Conservation (phyloP, 306 rosid species). For the Parietaria judaica region DNA sequence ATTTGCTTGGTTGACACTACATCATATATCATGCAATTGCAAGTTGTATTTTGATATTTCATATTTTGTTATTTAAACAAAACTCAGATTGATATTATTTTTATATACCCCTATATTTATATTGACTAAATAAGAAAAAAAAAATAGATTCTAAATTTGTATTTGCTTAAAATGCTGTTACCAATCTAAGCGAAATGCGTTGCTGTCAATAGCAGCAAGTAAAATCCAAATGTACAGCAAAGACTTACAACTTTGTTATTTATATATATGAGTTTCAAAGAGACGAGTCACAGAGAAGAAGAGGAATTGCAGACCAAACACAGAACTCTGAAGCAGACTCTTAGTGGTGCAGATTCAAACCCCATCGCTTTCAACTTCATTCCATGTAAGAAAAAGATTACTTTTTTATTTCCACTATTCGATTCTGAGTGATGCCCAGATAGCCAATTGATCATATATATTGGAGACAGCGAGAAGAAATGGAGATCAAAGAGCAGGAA, state of each 20-base stretch:
- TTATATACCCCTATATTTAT: too few relatives aligned
- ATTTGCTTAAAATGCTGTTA: too few relatives aligned
- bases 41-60: too few relatives aligned
- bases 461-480: slow-evolving; percentile 16
- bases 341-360: not conserved
- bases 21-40: too few relatives aligned
- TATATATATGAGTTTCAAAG: not conserved
- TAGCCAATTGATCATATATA: slow-evolving; percentile 2
- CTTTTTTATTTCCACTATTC: not conserved
- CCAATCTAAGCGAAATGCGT: not conserved
- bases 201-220: slow-evolving; percentile 7
- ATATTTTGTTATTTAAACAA: too few relatives aligned
- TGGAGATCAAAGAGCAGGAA: slow-evolving; percentile 41
- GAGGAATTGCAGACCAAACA: not conserved
- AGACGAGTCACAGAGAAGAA: not conserved
- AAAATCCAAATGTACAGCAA: not conserved
- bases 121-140: too few relatives aligned
- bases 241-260: not conserved
- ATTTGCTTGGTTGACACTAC: too few relatives aligned
- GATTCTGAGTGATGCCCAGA: slow-evolving; percentile 1
- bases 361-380: not conserved
- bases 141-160: too few relatives aligned
- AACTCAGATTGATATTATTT: too few relatives aligned
- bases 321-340: not conserved
- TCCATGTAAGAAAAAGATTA: not conserved